Base-by-base conservation (phyloP, 148 eudicot species). In the Polygonum aviculare region DNA sequence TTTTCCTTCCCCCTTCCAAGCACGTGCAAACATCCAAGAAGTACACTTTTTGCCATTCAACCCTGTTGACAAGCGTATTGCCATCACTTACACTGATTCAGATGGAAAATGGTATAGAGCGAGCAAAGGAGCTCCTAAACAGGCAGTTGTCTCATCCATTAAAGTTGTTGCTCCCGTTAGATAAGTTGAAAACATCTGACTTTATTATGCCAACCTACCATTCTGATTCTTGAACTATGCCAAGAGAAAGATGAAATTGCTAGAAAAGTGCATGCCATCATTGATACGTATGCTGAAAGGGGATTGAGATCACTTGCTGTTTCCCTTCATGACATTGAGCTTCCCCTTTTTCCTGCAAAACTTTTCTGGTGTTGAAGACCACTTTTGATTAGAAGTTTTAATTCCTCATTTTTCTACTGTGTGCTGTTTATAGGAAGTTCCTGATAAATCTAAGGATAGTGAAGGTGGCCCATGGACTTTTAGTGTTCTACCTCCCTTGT, bases 241-340 rank as follows among this genome's bases (percentile, higher is more conserved):
- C 85, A 73, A 79, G 91, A 85, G 77, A 88, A 80, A 81, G 79
- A 90, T 59, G 80, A 79, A 77, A 88, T 90, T 75, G 82, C 91
- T 57, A 86, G 73, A 60, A 86, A 81, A 78, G 86, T 88, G 78
- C 88, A 86, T 74, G 78, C 80, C 77, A 84, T 88, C 16, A 85
- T 90, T 76, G 91, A 90, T 79, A 88, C 84, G 77, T 90, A 80
- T 80, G 94, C 94, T 79, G 94, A 90, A 79, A 86, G 85, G 76
- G 94, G 94, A 69, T 79, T 90, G 57, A 84, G 94, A 72, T 90
- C 94, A 62, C 87, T 90, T 79, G 94, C 83, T n/a, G 91, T 90
- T 79, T 83, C 90, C 65, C 22, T 90, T 77, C 93, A 90, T 67
- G 1, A 39, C 72, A 6, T 21, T 21, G n/a, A 63, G 36, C 49